phyloP scores from a whole-genome alignment of 805 yeast species.

The Candida nitratophila region DNA sequence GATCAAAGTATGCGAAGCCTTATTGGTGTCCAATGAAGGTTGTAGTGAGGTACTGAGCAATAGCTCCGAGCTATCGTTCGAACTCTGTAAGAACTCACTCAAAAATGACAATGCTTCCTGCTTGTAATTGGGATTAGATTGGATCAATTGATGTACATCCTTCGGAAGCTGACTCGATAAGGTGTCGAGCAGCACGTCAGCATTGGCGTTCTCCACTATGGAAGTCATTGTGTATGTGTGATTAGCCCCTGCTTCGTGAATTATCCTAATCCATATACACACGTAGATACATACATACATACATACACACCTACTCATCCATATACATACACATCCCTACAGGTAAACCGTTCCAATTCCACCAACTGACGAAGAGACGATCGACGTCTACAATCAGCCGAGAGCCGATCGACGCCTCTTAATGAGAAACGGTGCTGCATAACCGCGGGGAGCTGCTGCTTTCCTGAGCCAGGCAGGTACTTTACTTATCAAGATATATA shows the following conservation, averaged over 20 bases:
- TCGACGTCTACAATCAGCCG: background rate
- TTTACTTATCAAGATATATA: too few species aligned
- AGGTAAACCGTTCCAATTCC: too few species aligned
- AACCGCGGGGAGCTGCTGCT: too few species aligned
- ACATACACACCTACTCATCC: background rate
- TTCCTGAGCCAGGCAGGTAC: too few species aligned
- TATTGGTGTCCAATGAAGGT: conserved; percentile 16
- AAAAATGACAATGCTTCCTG: conserved; percentile 28
- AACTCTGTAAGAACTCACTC: conserved; percentile 30
- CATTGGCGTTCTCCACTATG: conserved; percentile 2
- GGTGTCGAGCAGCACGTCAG: conserved; percentile 29
- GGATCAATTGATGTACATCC: conserved; percentile 17
- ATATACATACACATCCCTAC: too few species aligned
- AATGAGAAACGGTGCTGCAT: background rate
- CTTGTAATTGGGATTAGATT: conserved; percentile 27
- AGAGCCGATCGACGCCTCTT: too few species aligned
- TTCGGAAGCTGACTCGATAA: conserved; percentile 21
- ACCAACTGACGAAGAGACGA: background rate
- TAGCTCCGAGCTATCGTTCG: conserved; percentile 38
- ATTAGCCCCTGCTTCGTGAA: too few species aligned
- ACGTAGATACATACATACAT: too few species aligned
- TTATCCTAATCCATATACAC: too few species aligned
- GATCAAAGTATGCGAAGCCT: conserved; percentile 32
- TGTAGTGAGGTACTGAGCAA: conserved; percentile 17
- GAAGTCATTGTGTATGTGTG: background rate